Conservation (phyloP, 768 basidiomycete species). For the Mrakia gelida region DNA sequence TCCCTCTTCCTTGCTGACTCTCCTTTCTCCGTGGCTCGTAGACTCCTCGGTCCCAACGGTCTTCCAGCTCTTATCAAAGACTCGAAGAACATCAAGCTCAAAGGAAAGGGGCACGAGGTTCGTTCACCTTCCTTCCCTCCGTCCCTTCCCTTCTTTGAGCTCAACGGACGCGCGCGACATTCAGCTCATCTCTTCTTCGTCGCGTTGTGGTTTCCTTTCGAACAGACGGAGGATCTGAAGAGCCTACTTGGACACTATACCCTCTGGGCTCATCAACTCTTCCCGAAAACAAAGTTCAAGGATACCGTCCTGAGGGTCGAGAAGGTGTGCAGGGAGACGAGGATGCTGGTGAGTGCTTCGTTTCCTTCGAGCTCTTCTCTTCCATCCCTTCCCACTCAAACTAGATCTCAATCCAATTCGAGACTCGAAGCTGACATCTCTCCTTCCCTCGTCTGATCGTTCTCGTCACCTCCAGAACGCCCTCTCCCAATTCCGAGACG, state of each 20-base stretch:
- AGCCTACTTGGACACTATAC: constrained; percentile 79
- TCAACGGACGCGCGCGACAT: too few relatives aligned
- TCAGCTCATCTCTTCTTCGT: not conserved
- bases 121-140: constrained; percentile 20
- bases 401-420: not conserved
- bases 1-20: not conserved
- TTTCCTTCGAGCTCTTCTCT: not conserved
- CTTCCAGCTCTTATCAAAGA: constrained; percentile 74
- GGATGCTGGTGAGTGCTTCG: constrained; percentile 66
- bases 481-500: constrained; percentile 13
- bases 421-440: not conserved
- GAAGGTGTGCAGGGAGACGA: constrained; percentile 76
- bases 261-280: constrained; percentile 91
- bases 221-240: constrained; percentile 72
- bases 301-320: constrained; percentile 84
- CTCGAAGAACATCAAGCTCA: constrained; percentile 70
- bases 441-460: not conserved
- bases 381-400: not conserved
- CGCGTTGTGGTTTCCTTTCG: not conserved
- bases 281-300: constrained; percentile 78
- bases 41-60: constrained; percentile 67
- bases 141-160: not conserved
- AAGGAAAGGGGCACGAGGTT: constrained; percentile 92
- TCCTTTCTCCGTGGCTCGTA: constrained; percentile 28
- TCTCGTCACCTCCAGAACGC: not conserved